Base-by-base conservation (phyloP, 2,329 filamentous ascomycete species). In the Ophiobolus disseminans region DNA sequence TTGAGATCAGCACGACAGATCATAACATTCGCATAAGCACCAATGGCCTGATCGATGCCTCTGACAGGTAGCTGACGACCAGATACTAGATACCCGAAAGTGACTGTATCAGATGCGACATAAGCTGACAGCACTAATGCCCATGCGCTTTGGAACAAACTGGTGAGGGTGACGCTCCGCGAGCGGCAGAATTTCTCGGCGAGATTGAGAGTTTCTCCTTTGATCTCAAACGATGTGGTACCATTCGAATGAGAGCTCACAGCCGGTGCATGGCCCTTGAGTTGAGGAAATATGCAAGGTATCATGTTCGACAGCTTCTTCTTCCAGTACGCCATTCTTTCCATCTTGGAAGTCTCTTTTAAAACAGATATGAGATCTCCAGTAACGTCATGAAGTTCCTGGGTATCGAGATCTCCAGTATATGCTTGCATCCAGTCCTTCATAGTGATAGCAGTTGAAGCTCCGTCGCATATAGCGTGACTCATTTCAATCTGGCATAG, bases 91-190 rank as follows among this genome's bases (percentile, higher is more conserved):
- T 76, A 77, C 10, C 73, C 74, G 52, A 79, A 78, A 38, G 64
- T 72, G 10, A 68, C 58, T 6, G 70, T 17, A 11, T 45, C 21
- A 3, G 50, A 53, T 2, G 55, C 61, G 3, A 63, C 68, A 40
- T 66, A 71, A 20, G 31, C 49, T 2, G 46, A 51, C 19, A 73
- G 50, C 3, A 62, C 55, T 25, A 69, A 28, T 0, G 57, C 67
- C 71, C 71, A 74, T 1, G 68, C 68, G 1, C 63, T 54, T 22
- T 65, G 65, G 36, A 73, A 51, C 0, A 72, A 70, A 50, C 77
- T 79, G 8, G 78, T 71, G 2, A 79, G 40, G 1, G 78, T 80
- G 11, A 80, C 60, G 3, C 72, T 72, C 35, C 68, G 59, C 11
- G 60, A 52, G 16, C 75, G 66, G 44, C 77, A 80, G 54, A 65